A percentile compares a stretch with the other conserved stretches of the same genome.
Conservation (phyloP, 805 yeast species). For the Scheffersomyces ergatensis region DNA sequence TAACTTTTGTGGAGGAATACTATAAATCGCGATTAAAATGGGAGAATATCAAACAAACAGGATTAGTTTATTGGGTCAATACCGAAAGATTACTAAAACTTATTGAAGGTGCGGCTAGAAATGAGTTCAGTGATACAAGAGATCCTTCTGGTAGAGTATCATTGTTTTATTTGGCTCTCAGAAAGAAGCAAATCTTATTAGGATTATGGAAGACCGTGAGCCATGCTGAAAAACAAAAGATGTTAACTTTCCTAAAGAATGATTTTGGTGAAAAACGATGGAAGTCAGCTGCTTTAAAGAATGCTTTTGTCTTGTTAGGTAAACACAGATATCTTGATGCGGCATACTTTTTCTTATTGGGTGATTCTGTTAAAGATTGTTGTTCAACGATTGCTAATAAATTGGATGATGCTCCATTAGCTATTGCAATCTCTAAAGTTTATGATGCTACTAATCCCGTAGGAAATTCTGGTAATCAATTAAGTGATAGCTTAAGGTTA, state of each 20-base stretch:
- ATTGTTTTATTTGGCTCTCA: conserved; percentile 73
- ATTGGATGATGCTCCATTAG: conserved; percentile 66
- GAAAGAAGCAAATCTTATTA: conserved; percentile 69
- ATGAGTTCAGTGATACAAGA: conserved; percentile 58
- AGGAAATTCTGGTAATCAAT: background rate
- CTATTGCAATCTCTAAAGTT: conserved; percentile 77
- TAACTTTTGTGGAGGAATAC: conserved; percentile 46
- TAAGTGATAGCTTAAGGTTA: conserved; percentile 9
- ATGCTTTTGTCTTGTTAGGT: conserved; percentile 86
- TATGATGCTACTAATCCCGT: conserved; percentile 51
- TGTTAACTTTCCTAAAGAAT: conserved; percentile 71
- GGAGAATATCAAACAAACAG: conserved; percentile 56
- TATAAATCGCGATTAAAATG: conserved; percentile 52
- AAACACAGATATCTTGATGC: conserved; percentile 87
- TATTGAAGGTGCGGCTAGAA: conserved; percentile 69
- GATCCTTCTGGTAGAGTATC: conserved; percentile 74
- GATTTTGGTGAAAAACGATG: conserved; percentile 77
- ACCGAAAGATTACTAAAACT: conserved; percentile 25
- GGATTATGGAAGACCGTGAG: conserved; percentile 83
- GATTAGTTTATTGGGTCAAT: conserved; percentile 70
- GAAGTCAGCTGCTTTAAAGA: conserved; percentile 86
- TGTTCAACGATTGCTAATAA: conserved; percentile 70
- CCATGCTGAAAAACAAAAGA: conserved; percentile 79
- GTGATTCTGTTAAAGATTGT: conserved; percentile 72
- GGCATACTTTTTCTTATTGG: conserved; percentile 83